These are phyloP conservation scores for Colletotrichum echinochloae DNA, from an alignment of 2,329 filamentous ascomycete genomes.

Conservation along the genomic window DNA sequence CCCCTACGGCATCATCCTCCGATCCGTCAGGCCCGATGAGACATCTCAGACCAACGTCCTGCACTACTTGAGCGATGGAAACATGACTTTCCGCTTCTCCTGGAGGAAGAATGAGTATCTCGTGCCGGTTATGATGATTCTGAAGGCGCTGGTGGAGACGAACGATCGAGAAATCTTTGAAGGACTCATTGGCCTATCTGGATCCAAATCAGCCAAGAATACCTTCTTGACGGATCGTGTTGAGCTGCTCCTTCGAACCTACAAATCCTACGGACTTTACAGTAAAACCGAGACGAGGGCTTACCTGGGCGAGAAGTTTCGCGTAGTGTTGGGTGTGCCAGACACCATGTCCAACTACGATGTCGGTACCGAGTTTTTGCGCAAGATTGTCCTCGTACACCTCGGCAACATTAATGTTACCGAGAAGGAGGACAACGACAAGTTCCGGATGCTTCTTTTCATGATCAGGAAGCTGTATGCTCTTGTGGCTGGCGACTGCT, in stretches of 20 bases:
- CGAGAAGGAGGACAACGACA: conserved; percentile 86
- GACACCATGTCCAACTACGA: conserved; percentile 89
- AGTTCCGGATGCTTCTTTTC: conserved; percentile 93
- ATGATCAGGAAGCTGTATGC: conserved; percentile 97
- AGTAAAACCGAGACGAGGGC: conserved; percentile 84
- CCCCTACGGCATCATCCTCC: conserved; percentile 88
- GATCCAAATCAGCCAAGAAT: conserved; percentile 82
- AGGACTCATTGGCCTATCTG: conserved; percentile 83
- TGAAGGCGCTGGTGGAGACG: conserved; percentile 95
- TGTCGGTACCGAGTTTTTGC: conserved; percentile 89
- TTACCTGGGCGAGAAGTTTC: conserved; percentile 91
- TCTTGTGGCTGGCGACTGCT: conserved; percentile 90
- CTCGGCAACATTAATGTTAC: conserved; percentile 88
- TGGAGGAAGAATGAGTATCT: conserved; percentile 98
- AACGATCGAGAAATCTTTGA: conserved; percentile 98
- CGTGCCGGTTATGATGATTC: conserved; percentile 95
- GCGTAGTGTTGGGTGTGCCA: conserved; percentile 85
- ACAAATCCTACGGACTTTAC: conserved; percentile 90
- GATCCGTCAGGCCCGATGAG: conserved; percentile 95
- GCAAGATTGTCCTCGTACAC: conserved; percentile 91
- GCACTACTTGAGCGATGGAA: conserved; percentile 95
- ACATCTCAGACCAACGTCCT: conserved; percentile 97
- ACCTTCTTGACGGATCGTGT: conserved; percentile 96
- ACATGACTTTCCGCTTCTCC: conserved; percentile 96
- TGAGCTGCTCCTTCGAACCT: conserved; percentile 90